A percentile compares a stretch with the other conserved stretches of the same genome.
phyloP scores from a whole-genome alignment of 2,329 filamentous ascomycete species.

The Periglandula ipomoeae region DNA sequence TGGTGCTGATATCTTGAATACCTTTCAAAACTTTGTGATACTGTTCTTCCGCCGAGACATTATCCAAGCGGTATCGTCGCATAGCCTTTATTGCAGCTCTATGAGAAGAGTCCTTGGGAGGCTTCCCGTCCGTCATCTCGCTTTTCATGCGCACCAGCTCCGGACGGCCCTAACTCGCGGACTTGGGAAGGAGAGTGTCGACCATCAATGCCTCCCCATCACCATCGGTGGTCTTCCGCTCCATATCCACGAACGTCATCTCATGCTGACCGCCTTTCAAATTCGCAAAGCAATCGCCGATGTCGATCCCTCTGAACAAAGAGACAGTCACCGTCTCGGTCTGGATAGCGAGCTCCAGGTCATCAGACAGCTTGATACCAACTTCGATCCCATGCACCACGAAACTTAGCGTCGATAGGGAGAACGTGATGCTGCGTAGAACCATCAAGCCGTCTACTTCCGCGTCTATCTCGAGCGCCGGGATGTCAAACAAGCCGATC shows the following conservation, averaged over 20 bases:
- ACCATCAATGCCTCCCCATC: neutral
- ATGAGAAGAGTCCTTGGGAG: slow-evolving; percentile 3
- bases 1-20: neutral
- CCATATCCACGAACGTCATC: slow-evolving; percentile 1
- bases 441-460: slow-evolving; percentile 7
- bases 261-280: slow-evolving; percentile 6
- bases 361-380: slow-evolving; percentile 6
- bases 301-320: slow-evolving; percentile 5
- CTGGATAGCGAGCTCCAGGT: slow-evolving; percentile 5
- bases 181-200: neutral
- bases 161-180: neutral
- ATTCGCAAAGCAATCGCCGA: slow-evolving; percentile 7
- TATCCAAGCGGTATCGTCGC: slow-evolving; percentile 1
- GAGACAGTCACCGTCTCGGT: slow-evolving; percentile 4
- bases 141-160: slow-evolving; percentile 1
- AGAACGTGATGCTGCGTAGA: slow-evolving; percentile 5
- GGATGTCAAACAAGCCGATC: slow-evolving; percentile 6
- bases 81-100: neutral
- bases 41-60: slow-evolving; percentile 1
- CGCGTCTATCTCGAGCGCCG: slow-evolving; percentile 5
- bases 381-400: slow-evolving; percentile 6
- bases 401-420: slow-evolving; percentile 5
- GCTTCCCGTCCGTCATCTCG: slow-evolving; percentile 7
- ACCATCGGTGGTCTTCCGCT: neutral
- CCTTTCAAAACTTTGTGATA: neutral